Base-by-base conservation (phyloP, 1,284 basidiomycete species). In the Apiotrichum veenhuisii region DNA sequence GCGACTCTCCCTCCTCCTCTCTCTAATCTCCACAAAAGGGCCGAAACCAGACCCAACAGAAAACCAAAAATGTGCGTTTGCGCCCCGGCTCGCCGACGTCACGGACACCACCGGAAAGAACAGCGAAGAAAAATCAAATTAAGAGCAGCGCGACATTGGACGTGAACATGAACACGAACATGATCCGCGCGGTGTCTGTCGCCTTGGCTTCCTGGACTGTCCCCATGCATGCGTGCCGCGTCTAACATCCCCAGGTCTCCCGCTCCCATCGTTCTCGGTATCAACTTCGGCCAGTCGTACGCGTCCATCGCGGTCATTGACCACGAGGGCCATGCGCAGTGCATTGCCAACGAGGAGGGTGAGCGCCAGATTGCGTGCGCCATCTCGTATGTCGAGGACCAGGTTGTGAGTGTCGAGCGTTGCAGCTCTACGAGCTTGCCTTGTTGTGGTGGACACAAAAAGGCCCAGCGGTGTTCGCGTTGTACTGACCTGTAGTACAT, bases 261-360 rank as follows among this genome's bases (percentile, higher is more conserved):
- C 23, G 76, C 50, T 25, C 71, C 71, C 23, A 77, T 79, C 57
- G 78, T 83, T 56, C 77, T 98, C 55, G 95, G 95, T 55, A 92
- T 98, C 81, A 98, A 97, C 82, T 89, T 98, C 78, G 96, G 96
- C 43, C 93, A 96, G 78, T 88, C 91, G 38, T 98, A 89, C 77
- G 89, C 91, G 33, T 94, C 91, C 46, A 95, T 98, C 68, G 91
- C 94, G 23, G 88, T 97, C 59, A 88, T 97, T 72, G 93, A 91
- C 73, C 97, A 97, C 89, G 90, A 94, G 78, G 90, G 90, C 25
- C 80, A 87, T 43, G 86, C 93, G 34, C 89, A 91, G 72, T 94
- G 90, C 73, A 98, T 98, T 63, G 95, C 95, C 25, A 98, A 98
- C 77, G 94, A 98, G 76, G 95, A 98, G 71, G 95, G 95, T 48